A percentile compares a stretch with the other conserved stretches of the same genome.
phyloP scores from a whole-genome alignment of 768 basidiomycete species.

The Hirschioporus abietinus region DNA sequence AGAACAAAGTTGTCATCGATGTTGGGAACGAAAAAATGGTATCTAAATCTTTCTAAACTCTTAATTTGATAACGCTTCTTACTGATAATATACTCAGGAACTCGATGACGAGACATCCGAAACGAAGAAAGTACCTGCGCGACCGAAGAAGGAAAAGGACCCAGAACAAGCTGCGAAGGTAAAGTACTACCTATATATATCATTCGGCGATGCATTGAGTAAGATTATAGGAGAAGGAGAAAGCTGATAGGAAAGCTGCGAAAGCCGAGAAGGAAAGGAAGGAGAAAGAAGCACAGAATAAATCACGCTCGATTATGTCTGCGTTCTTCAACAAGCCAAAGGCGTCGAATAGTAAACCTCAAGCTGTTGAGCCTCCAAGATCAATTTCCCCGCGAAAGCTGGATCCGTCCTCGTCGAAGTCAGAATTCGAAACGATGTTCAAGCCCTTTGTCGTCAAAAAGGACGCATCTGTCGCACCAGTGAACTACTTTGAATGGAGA shows the following conservation, averaged over 20 bases:
- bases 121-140: constrained; percentile 25
- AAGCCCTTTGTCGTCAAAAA: constrained; percentile 77
- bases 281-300: constrained; percentile 62
- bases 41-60: neutral
- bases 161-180: constrained; percentile 59
- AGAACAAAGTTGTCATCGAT: constrained; percentile 1
- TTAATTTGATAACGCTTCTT: neutral
- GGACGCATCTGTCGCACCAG: constrained; percentile 62
- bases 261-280: constrained; percentile 70
- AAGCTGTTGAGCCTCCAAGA: constrained; percentile 21
- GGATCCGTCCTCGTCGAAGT: constrained; percentile 33
- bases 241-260: constrained; percentile 59
- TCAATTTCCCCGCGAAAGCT: constrained; percentile 22
- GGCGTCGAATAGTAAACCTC: constrained; percentile 21
- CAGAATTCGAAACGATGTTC: constrained; percentile 73
- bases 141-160: constrained; percentile 47
- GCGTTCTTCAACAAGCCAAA: constrained; percentile 73
- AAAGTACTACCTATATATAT: constrained; percentile 4
- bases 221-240: constrained; percentile 55
- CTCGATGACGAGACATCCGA: neutral
- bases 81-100: too few species aligned
- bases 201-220: neutral
- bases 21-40: neutral
- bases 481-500: constrained; percentile 55
- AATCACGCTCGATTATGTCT: constrained; percentile 69